These are phyloP conservation scores for Diaporthe citri DNA, from an alignment of 2,329 filamentous ascomycete genomes.

Conservation along the genomic window DNA sequence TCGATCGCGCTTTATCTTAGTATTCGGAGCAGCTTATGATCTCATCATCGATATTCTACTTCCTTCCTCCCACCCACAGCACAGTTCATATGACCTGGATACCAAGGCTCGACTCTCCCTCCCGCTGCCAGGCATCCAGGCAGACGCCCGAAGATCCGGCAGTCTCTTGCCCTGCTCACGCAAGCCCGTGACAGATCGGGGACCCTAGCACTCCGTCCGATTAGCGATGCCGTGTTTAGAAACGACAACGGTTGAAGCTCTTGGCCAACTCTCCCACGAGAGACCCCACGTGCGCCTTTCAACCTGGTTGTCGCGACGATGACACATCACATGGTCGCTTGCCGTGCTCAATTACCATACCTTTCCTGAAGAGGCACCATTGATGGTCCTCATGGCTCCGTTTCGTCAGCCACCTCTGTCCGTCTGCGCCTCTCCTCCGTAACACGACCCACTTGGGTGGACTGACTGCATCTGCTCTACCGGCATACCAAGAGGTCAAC, in stretches of 20 bases:
- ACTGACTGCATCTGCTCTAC: conserved; percentile 6
- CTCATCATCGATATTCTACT: conserved; percentile 38
- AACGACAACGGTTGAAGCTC: neutral
- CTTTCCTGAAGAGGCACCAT: conserved; percentile 27
- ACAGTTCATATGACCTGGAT: conserved; percentile 22
- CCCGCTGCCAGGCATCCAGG: conserved; percentile 29
- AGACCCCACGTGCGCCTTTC: conserved; percentile 11
- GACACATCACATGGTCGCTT: conserved; percentile 5
- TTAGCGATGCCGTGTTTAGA: conserved; percentile 12
- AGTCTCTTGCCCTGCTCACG: conserved; percentile 12
- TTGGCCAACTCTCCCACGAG: conserved; percentile 10
- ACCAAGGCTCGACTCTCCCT: conserved; percentile 21
- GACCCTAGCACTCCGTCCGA: conserved; percentile 21
- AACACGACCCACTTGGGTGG: neutral
- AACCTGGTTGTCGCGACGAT: neutral
- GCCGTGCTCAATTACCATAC: neutral
- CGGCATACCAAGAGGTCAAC: conserved; percentile 7
- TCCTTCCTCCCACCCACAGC: conserved; percentile 18
- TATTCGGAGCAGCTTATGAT: conserved; percentile 21
- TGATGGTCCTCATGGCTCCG: neutral
- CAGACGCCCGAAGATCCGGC: conserved; percentile 25
- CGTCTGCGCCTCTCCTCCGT: conserved; percentile 2
- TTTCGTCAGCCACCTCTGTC: conserved; percentile 5
- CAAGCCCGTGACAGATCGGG: conserved; percentile 20
- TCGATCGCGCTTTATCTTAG: conserved; percentile 15